Evolutionary conservation across 805 yeast species (phyloP).

Genomic region (Saccharomycopsis javanensis): DNA sequence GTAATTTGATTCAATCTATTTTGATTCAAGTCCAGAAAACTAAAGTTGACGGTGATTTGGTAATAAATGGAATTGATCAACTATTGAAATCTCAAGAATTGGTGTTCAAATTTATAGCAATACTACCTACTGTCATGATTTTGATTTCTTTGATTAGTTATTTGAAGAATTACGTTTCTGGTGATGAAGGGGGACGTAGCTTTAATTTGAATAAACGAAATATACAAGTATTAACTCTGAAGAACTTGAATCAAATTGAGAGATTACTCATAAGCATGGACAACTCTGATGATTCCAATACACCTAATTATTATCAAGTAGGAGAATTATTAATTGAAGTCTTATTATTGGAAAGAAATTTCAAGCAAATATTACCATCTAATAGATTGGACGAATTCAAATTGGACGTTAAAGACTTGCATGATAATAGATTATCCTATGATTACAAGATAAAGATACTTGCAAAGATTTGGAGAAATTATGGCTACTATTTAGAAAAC

Average conservation of each 20-base stretch:
- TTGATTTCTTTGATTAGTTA: constrained; percentile 32
- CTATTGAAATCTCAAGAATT: constrained; percentile 83
- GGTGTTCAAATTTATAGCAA: constrained; percentile 87
- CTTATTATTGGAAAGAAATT: constrained; percentile 43
- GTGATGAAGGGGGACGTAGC: constrained; percentile 31
- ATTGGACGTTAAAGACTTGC: constrained; percentile 53
- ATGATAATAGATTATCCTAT: constrained; percentile 31
- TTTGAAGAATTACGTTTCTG: constrained; percentile 25
- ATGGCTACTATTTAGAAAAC: constrained; percentile 29
- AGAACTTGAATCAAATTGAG: constrained; percentile 49
- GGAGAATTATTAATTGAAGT: constrained; percentile 65
- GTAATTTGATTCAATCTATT: constrained; percentile 65
- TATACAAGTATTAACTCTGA: constrained; percentile 30
- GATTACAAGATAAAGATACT: constrained; percentile 38
- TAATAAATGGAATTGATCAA: constrained; percentile 84
- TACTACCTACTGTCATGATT: constrained; percentile 66
- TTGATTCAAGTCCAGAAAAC: constrained; percentile 92
- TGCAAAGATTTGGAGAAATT: constrained; percentile 52
- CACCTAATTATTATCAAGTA: constrained; percentile 30
- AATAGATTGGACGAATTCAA: constrained; percentile 44
- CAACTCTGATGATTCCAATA: constrained; percentile 13
- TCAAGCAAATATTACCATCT: constrained; percentile 41
- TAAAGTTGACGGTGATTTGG: constrained; percentile 89
- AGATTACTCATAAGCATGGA: constrained; percentile 33
- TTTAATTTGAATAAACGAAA: constrained; percentile 25